phyloP scores from a whole-genome alignment of 1,284 basidiomycete genomes.

The Flammula alnicola region DNA sequence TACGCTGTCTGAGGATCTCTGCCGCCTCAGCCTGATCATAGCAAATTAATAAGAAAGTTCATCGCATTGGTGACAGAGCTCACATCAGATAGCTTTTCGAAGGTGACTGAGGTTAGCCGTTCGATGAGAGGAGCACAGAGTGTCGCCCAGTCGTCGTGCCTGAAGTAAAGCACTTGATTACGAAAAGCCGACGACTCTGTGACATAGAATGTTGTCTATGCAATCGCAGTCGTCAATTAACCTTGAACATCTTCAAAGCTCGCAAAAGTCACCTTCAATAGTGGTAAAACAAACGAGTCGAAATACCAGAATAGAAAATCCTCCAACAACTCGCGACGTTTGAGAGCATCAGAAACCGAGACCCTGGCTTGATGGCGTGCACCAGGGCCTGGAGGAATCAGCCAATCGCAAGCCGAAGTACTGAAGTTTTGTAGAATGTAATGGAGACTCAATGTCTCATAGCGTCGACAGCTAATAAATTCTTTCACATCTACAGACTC shows the following conservation, averaged over 20 bases:
- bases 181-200: conserved; percentile 91
- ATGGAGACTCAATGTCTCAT: conserved; percentile 86
- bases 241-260: conserved; percentile 3
- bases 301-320: conserved; percentile 95
- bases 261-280: conserved; percentile 67
- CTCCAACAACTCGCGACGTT: conserved; percentile 77
- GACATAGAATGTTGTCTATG: conserved; percentile 89
- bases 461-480: conserved; percentile 77
- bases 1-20: conserved; percentile 69
- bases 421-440: conserved; percentile 79
- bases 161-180: conserved; percentile 91
- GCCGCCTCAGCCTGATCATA: conserved; percentile 59
- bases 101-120: conserved; percentile 69
- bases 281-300: conserved; percentile 80
- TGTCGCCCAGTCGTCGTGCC: conserved; percentile 92
- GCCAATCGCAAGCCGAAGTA: conserved; percentile 84
- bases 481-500: conserved; percentile 62
- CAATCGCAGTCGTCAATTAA: background rate
- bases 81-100: conserved; percentile 65
- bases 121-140: conserved; percentile 84
- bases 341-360: conserved; percentile 69
- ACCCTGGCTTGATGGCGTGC: conserved; percentile 49
- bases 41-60: background rate
- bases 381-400: conserved; percentile 51
- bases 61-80: conserved; percentile 11